These are phyloP conservation scores for Cornus suecica DNA, from an alignment of 148 eudicot species.

Conservation along the genomic window DNA sequence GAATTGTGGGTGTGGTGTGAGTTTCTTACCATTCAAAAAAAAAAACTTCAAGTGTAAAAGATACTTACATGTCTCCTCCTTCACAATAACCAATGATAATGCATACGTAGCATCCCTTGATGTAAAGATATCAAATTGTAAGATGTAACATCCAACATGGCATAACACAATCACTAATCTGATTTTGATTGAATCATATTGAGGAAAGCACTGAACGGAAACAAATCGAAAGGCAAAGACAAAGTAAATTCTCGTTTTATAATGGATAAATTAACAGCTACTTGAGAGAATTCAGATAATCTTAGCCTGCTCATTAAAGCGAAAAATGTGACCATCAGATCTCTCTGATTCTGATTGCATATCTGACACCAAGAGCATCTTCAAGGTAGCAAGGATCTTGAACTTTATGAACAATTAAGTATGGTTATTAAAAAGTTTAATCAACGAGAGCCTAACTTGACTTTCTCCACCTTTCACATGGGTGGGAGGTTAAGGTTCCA, in stretches of 20 bases:
- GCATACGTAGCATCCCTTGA: constrained; percentile 98
- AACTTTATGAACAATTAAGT: no score
- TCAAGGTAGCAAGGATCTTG: no score
- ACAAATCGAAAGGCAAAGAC: neutral
- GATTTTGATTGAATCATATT: neutral
- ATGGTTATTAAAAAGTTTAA: no score
- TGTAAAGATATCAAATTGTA: constrained; percentile 15
- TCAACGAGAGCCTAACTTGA: no score
- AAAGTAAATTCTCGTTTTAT: neutral
- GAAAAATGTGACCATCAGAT: no score
- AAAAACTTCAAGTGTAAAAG: constrained; percentile 5
- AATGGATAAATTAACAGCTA: neutral
- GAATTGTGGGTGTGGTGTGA: no score
- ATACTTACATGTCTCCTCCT: constrained; percentile 98
- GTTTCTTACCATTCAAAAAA: no score
- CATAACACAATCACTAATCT: neutral
- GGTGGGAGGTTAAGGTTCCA: no score
- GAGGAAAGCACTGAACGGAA: neutral
- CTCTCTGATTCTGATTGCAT: no score
- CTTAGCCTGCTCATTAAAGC: no score
- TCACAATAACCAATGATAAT: constrained; percentile 92
- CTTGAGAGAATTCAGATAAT: neutral
- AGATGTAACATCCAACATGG: neutral
- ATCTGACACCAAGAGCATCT: no score
- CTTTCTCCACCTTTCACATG: no score